Percentiles rank a stretch among this genome's conserved stretches.
Evolutionary conservation across 2,329 filamentous ascomycete genomes (phyloP).

Genomic region (Ceratocystiopsis minuta): DNA sequence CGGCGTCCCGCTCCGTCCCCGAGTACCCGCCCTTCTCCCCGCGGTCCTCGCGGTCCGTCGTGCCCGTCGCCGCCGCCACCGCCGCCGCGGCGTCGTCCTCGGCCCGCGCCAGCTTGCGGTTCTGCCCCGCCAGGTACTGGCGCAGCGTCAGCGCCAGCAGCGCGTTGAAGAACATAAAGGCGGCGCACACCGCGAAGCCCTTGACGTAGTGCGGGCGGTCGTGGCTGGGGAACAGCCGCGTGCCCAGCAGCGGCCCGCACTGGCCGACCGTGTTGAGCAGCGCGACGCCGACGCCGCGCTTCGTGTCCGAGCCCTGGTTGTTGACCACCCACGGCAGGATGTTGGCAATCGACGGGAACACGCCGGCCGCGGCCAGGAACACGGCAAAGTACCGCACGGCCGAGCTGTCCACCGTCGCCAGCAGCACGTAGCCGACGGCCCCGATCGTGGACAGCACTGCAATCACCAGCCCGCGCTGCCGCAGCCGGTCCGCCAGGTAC

Average conservation of each 20-base stretch:
- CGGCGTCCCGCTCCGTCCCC: background rate
- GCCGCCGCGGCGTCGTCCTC: constrained; percentile 13
- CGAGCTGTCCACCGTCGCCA: constrained; percentile 33
- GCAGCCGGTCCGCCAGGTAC: constrained; percentile 45
- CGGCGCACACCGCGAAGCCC: constrained; percentile 22
- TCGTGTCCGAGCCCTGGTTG: constrained; percentile 50
- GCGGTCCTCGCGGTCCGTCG: background rate
- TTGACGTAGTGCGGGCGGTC: constrained; percentile 20
- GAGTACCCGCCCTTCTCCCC: background rate
- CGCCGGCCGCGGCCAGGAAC: constrained; percentile 25
- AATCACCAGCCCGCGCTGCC: constrained; percentile 46
- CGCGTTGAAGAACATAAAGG: constrained; percentile 24
- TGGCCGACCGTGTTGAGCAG: constrained; percentile 45
- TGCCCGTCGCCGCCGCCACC: background rate
- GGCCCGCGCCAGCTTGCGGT: constrained; percentile 15
- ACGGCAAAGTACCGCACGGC: constrained; percentile 28
- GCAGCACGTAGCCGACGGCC: constrained; percentile 44
- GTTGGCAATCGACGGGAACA: constrained; percentile 49
- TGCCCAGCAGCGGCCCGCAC: constrained; percentile 44
- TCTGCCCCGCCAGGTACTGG: constrained; percentile 17
- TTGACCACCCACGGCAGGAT: constrained; percentile 54
- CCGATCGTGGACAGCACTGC: constrained; percentile 36
- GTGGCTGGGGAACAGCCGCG: constrained; percentile 37
- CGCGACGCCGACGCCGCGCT: constrained; percentile 44
- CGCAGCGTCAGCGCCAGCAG: constrained; percentile 17